These are phyloP conservation scores for Colletotrichum orbiculare DNA, from an alignment of 2,329 filamentous ascomycete genomes.

Conservation along the genomic window DNA sequence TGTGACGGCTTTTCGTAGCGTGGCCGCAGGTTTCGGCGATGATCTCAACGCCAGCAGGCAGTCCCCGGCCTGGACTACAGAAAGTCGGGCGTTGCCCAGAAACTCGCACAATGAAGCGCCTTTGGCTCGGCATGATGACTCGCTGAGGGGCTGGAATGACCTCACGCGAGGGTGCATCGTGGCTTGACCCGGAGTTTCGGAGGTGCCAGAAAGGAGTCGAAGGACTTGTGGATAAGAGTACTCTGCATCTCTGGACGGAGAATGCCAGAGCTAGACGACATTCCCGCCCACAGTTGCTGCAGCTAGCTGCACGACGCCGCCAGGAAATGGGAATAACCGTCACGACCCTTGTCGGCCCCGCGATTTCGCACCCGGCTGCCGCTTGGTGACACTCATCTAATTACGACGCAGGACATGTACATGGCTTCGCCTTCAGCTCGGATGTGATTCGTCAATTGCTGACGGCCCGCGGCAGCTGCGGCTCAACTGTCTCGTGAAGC, in stretches of 20 bases:
- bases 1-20: not conserved
- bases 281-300: not conserved
- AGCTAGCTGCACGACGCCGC: slow-evolving; percentile 23
- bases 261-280: not conserved
- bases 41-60: slow-evolving; percentile 27
- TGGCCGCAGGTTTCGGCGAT: slow-evolving; percentile 26
- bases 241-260: too few species aligned
- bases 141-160: slow-evolving; percentile 10
- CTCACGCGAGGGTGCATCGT: slow-evolving; percentile 27
- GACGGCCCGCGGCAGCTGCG: slow-evolving; percentile 31
- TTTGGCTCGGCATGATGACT: slow-evolving; percentile 23
- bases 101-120: slow-evolving; percentile 1
- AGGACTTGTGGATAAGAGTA: not conserved
- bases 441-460: slow-evolving; percentile 32
- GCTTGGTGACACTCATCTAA: slow-evolving; percentile 25
- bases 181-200: slow-evolving; percentile 24
- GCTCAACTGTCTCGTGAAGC: slow-evolving; percentile 22
- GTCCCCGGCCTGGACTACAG: slow-evolving; percentile 9
- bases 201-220: slow-evolving; percentile 23
- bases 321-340: slow-evolving; percentile 17
- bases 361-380: slow-evolving; percentile 29
- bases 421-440: slow-evolving; percentile 7
- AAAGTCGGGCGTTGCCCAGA: slow-evolving; percentile 22
- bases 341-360: slow-evolving; percentile 32
- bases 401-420: slow-evolving; percentile 1